Conservation (phyloP, 805 yeast genomes). For the Candida coquimbonensis region DNA sequence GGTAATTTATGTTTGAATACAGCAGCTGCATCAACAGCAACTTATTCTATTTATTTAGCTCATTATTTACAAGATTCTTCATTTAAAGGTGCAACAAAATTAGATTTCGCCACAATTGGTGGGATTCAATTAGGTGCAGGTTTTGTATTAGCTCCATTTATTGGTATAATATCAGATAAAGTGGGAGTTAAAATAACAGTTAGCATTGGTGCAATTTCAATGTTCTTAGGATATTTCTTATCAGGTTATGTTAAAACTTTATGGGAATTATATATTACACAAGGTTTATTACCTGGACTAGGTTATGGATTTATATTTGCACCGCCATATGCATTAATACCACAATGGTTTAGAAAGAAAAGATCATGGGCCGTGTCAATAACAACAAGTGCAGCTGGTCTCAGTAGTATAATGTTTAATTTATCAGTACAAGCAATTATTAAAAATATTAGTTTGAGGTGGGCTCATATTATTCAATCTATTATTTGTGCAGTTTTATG, state of each 20-base stretch:
- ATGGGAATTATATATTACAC: slow-evolving; percentile 65
- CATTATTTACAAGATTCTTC: slow-evolving; percentile 43
- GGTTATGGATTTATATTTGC: slow-evolving; percentile 45
- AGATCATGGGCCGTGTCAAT: slow-evolving; percentile 43
- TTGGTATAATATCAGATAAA: slow-evolving; percentile 12
- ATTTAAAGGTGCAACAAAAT: slow-evolving; percentile 45
- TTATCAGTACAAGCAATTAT: slow-evolving; percentile 30
- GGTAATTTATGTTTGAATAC: slow-evolving; percentile 15
- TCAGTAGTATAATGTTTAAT: slow-evolving; percentile 38
- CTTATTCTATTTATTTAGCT: slow-evolving; percentile 55
- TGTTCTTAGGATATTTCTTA: slow-evolving; percentile 48
- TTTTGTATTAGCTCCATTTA: slow-evolving; percentile 51
- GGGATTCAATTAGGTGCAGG: slow-evolving; percentile 58
- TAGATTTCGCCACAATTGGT: slow-evolving; percentile 62
- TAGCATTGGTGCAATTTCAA: slow-evolving; percentile 41
- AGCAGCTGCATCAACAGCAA: slow-evolving; percentile 4
- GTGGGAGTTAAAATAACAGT: slow-evolving; percentile 39
- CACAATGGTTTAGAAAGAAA: slow-evolving; percentile 64
- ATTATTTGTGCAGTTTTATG: slow-evolving; percentile 31
- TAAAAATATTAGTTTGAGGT: slow-evolving; percentile 22
- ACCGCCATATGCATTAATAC: slow-evolving; percentile 52
- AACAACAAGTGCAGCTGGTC: slow-evolving; percentile 34
- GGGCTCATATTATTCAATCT: slow-evolving; percentile 32
- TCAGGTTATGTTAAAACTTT: slow-evolving; percentile 52
- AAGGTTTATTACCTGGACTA: slow-evolving; percentile 56